A percentile compares a stretch with the other conserved stretches of the same genome.
Evolutionary conservation across 208 protist genomes (phyloP).

Genomic region (Angomonas desouzai): DNA sequence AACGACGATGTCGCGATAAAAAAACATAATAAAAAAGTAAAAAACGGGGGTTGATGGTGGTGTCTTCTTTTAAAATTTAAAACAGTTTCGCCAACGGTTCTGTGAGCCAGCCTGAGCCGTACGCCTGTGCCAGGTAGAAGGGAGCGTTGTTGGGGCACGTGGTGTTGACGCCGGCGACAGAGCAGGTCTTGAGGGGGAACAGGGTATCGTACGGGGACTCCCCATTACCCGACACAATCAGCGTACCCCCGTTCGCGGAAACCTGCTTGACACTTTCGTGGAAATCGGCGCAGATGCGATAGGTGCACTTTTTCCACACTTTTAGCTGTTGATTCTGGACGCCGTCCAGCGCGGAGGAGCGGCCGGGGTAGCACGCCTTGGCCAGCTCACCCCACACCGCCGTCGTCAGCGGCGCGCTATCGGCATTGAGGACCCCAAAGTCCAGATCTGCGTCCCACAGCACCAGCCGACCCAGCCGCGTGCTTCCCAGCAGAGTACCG

Average conservation of each 20-base stretch:
- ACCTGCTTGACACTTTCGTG: conserved; percentile 34
- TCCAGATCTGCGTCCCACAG: conserved; percentile 86
- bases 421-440: conserved; percentile 41
- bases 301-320: conserved; percentile 70
- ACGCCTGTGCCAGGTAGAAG: conserved; percentile 63
- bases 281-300: conserved; percentile 75
- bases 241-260: conserved; percentile 5
- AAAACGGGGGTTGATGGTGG: no score
- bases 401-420: conserved; percentile 14
- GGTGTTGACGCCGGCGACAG: conserved; percentile 38
- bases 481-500: conserved; percentile 72
- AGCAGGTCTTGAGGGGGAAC: conserved; percentile 61
- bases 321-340: conserved; percentile 14
- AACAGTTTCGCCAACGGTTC: conserved; percentile 62
- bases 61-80: no score
- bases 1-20: neutral
- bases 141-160: conserved; percentile 61
- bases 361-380: conserved; percentile 45
- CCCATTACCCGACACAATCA: conserved; percentile 42
- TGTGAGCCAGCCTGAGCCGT: conserved; percentile 67
- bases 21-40: conserved; percentile 3
- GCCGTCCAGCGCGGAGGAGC: conserved; percentile 9
- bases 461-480: conserved; percentile 60
- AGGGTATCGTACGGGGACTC: conserved; percentile 31
- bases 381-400: conserved; percentile 25